phyloP scores from a whole-genome alignment of 805 yeast species.

The Metschnikowia colocasiae region DNA sequence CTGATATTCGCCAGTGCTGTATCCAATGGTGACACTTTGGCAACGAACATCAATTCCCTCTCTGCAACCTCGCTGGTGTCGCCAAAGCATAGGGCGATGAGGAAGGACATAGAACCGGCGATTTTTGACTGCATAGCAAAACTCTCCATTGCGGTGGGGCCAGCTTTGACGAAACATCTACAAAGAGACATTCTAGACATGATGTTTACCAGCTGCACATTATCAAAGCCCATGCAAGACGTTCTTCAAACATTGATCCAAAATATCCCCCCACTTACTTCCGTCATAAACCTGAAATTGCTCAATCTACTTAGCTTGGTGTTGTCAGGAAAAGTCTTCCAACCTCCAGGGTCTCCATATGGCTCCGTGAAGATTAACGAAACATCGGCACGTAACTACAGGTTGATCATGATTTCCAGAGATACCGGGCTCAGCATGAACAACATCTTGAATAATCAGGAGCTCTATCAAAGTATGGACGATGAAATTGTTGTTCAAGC shows the following conservation, averaged over 20 bases:
- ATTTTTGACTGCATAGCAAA: conserved; percentile 86
- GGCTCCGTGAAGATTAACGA: conserved; percentile 56
- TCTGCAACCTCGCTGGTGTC: conserved; percentile 31
- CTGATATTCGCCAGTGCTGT: conserved; percentile 41
- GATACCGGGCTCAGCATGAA: conserved; percentile 54
- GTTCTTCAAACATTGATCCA: conserved; percentile 64
- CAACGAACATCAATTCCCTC: conserved; percentile 24
- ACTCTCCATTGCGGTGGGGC: conserved; percentile 85
- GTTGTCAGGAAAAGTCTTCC: conserved; percentile 75
- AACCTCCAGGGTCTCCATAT: conserved; percentile 83
- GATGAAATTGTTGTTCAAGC: conserved; percentile 66
- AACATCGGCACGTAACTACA: conserved; percentile 68
- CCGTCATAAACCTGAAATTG: conserved; percentile 65
- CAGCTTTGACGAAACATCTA: conserved; percentile 84
- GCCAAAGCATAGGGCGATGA: conserved; percentile 50
- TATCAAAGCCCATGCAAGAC: conserved; percentile 78
- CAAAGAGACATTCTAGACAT: conserved; percentile 77
- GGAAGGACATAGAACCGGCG: conserved; percentile 78
- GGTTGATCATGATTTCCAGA: conserved; percentile 67
- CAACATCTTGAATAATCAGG: conserved; percentile 29
- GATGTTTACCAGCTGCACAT: conserved; percentile 70
- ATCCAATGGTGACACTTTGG: conserved; percentile 20
- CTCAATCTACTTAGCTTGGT: conserved; percentile 69
- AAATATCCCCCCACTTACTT: conserved; percentile 76
- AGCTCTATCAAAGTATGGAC: conserved; percentile 34